Evolutionary conservation across 768 basidiomycete genomes (phyloP), one percentile per base, ranked within the genome.

Genomic region (Suillus clintonianus): DNA sequence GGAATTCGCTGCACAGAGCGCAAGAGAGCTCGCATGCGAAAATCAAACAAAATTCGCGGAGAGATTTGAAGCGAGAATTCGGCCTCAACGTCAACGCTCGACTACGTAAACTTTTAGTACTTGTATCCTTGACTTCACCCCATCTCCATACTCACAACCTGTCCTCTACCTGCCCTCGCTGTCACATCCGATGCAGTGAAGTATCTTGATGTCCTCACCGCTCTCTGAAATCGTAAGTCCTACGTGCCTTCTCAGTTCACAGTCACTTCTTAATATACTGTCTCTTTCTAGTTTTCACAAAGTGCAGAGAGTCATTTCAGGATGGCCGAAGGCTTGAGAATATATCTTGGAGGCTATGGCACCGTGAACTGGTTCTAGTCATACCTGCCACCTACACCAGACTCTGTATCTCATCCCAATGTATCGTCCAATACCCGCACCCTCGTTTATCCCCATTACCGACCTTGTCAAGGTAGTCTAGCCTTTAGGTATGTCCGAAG

Each of bases 321-420:
- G 89, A 95, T 68, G 94, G 94, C n/a, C 82, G 80, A 8, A 78
- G 94, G 34, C 83, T 95, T 34, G 94, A 95, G 77, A 94, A 96
- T 70, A 89, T 95, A 60, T 88, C 90, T 4, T 96, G 94, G 94
- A 81, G 94, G 59, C 78, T 95, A 9, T 92, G 92, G 89, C 85
- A 90, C 72, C 84, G 87, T 66, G 86, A 90, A 65, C 79, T 90
- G 70, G 73, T 81, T 60, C 72, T 78, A 53, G 24, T 14, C 70
- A 22, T 71, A 64, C 54, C 73, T 68, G 14, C 71, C 74, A 1
- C 64, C 71, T 45, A 73, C 75, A 11, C 75, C 76, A 14, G 71
- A 75, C 43, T 69, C 72, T 17, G 39, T 66, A 22, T 70, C 70
- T 0, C 71, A 72, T 1, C 66, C 50, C 43, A 64, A 62, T 45